A percentile compares a stretch with the other conserved stretches of the same genome.
Conservation (phyloP, 1,139 yeast species). For the Nematodospora anomalae region DNA sequence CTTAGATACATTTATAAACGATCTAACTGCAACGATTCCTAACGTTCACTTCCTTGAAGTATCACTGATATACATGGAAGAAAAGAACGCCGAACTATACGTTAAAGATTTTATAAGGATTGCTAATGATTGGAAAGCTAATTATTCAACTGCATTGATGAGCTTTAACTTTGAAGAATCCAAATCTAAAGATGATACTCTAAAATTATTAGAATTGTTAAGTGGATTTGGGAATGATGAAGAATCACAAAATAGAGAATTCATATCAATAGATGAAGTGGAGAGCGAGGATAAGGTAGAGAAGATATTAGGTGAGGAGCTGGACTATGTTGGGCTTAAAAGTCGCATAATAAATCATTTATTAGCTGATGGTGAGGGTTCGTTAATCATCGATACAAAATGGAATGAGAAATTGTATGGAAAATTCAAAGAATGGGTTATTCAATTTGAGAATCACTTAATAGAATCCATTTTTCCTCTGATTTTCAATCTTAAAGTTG, state of each 20-base stretch:
- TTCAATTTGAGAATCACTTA: conserved; percentile 30
- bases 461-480: background rate
- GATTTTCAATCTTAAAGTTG: conserved; percentile 4
- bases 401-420: conserved; percentile 29
- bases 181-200: conserved; percentile 31
- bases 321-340: conserved; percentile 49
- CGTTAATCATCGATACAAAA: conserved; percentile 23
- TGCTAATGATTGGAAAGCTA: conserved; percentile 27
- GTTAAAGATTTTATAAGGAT: conserved; percentile 27
- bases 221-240: conserved; percentile 32
- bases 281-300: conserved; percentile 10
- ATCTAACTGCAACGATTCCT: conserved; percentile 11
- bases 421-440: conserved; percentile 34
- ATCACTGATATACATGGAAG: conserved; percentile 21
- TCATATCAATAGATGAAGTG: conserved; percentile 7
- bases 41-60: conserved; percentile 19
- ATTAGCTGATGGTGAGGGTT: conserved; percentile 20
- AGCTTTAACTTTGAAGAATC: conserved; percentile 17
- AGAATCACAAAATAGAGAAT: conserved; percentile 7
- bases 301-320: conserved; percentile 20
- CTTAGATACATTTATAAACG: conserved; percentile 15
- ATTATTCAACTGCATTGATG: conserved; percentile 17
- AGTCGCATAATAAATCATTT: conserved; percentile 41
- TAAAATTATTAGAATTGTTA: conserved; percentile 39
- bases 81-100: conserved; percentile 12